Evolutionary conservation across 225 moss, liverwort and hornwort species (phyloP), one percentile per base, ranked within the genome.

Genomic region (Physcomitrium patens): DNA sequence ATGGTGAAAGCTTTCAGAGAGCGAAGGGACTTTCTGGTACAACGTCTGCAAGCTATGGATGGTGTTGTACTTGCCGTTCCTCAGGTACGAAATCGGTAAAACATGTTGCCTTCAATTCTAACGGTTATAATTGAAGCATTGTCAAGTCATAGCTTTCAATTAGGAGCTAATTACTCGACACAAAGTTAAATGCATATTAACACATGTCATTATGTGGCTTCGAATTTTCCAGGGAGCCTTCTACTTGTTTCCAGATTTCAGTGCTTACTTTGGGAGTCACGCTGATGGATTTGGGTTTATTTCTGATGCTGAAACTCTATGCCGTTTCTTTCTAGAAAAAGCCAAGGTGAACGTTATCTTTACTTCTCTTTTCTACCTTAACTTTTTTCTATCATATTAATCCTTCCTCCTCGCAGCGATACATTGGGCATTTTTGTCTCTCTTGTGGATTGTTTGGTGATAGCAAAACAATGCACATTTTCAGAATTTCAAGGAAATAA

Each of bases 191-290:
- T 37, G 5, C 31, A 37, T 37, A 37, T 37, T 37, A 37, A 37
- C 5, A 37, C 31, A 4, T 74, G 76, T 73, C 28, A 49, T 82
- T 15, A 5, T 26, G 20, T 78, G 69, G 70, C 31, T 70, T 20
- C 46, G 58, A 74, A 9, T 22, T 58, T 55, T 83, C 79, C 83
- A 99, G 92, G 99, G 99, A 81, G 92, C 99, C 55, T 99, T 99
- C 80, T 95, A 95, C 86, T 84, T 93, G 74, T 93, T 99, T 78
- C 99, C 99, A 70, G 99, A 99, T 80, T 95, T 95, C 79, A 93
- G 95, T 82, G 84, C 89, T 17, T 93, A 99, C 82, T 95, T 78
- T 59, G 99, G 99, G 51, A 83, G 86, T 7, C 75, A 83, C 41
- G 90, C 79, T 14, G 91, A 99, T 67, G 99, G 95, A 66, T 95